Conservation (phyloP, 345 rosid genomes). For the Turritis glabra region DNA sequence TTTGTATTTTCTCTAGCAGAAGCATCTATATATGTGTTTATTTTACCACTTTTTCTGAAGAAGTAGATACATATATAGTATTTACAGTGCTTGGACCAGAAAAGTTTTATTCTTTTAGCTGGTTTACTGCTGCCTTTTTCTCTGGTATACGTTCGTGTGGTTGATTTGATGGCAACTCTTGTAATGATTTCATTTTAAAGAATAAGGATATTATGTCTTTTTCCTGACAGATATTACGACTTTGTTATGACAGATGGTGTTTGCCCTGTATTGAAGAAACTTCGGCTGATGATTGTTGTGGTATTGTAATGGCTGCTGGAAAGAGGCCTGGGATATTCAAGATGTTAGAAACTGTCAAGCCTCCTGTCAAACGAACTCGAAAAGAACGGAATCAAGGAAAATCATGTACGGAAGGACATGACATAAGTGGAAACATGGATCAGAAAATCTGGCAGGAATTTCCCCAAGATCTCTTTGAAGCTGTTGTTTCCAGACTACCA, state of each 20-base stretch:
- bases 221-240: background rate
- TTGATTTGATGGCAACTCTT: background rate
- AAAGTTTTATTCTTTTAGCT: background rate
- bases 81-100: background rate
- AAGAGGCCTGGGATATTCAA: constrained; percentile 60
- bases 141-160: constrained; percentile 1
- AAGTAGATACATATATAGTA: background rate
- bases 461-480: constrained; percentile 93
- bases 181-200: background rate
- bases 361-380: constrained; percentile 68
- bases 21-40: background rate
- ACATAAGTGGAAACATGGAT: constrained; percentile 61
- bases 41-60: background rate
- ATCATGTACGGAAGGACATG: constrained; percentile 37
- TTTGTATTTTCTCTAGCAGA: background rate
- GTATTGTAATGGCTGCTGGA: constrained; percentile 73
- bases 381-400: constrained; percentile 74
- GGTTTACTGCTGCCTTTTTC: background rate
- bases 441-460: constrained; percentile 89
- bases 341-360: constrained; percentile 69
- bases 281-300: constrained; percentile 66
- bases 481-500: constrained; percentile 90
- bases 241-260: constrained; percentile 60
- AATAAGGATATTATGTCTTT: background rate
- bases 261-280: constrained; percentile 57